These are phyloP conservation scores for Stenogyne calaminthoides DNA, from an alignment of 305 asterid genomes.

Conservation along the genomic window DNA sequence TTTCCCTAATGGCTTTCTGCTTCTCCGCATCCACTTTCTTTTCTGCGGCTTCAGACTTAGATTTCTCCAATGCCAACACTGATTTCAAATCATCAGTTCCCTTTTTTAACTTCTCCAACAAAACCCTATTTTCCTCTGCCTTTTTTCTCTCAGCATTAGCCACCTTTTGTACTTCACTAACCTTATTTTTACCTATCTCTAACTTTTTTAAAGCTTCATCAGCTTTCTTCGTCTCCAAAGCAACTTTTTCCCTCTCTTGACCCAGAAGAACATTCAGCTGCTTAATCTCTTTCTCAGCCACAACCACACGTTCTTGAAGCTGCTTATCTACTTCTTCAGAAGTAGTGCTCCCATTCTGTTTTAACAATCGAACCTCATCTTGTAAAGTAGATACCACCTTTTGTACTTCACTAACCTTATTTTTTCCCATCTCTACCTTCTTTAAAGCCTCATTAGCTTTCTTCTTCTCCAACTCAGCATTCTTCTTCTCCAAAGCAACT, in stretches of 20 bases:
- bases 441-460: slow-evolving; percentile 54
- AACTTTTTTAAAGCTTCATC: slow-evolving; percentile 51
- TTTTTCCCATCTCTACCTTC: slow-evolving; percentile 53
- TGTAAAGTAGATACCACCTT: slow-evolving; percentile 53
- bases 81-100: slow-evolving; percentile 57
- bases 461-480: slow-evolving; percentile 50
- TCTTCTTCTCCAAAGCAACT: slow-evolving; percentile 44
- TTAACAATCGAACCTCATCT: slow-evolving; percentile 58
- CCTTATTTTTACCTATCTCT: slow-evolving; percentile 50
- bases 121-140: slow-evolving; percentile 51
- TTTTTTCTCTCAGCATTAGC: slow-evolving; percentile 59
- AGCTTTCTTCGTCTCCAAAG: slow-evolving; percentile 50
- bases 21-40: slow-evolving; percentile 61
- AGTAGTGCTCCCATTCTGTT: slow-evolving; percentile 42
- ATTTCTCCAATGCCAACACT: slow-evolving; percentile 44
- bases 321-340: slow-evolving; percentile 43
- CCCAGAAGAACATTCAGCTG: slow-evolving; percentile 60
- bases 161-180: slow-evolving; percentile 53
- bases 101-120: slow-evolving; percentile 49
- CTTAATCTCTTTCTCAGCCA: slow-evolving; percentile 53
- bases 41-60: slow-evolving; percentile 53
- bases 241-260: slow-evolving; percentile 54
- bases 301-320: slow-evolving; percentile 45
- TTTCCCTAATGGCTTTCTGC: slow-evolving; percentile 50
- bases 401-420: slow-evolving; percentile 57